phyloP scores from a whole-genome alignment of 164 flowering plant species.

The Sedum album region DNA sequence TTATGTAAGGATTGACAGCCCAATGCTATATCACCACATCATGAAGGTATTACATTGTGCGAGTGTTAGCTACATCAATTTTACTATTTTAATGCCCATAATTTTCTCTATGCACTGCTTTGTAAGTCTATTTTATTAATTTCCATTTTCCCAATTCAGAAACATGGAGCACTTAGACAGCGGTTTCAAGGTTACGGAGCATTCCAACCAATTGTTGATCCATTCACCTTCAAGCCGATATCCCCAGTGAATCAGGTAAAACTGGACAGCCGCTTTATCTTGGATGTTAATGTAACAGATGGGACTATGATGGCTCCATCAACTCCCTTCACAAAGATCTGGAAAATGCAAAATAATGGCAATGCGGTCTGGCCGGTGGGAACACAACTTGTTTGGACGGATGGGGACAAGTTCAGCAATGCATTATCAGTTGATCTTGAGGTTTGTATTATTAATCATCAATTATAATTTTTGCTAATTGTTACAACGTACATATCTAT shows the following conservation, averaged over 20 bases:
- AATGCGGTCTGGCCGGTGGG: conserved; percentile 48
- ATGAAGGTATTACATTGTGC: background rate
- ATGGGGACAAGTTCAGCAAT: conserved; percentile 48
- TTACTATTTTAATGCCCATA: background rate
- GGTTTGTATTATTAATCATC: conserved; percentile 15
- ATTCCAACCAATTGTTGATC: background rate
- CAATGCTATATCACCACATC: conserved; percentile 23
- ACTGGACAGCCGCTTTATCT: conserved; percentile 53
- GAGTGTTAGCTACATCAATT: background rate
- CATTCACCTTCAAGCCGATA: conserved; percentile 12
- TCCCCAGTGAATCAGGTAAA: conserved; percentile 19
- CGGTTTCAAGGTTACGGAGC: background rate
- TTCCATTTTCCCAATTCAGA: background rate
- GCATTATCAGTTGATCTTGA: conserved; percentile 38
- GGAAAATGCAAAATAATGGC: conserved; percentile 87
- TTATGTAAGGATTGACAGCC: conserved; percentile 56
- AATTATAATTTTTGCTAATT: background rate
- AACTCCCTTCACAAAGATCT: conserved; percentile 74
- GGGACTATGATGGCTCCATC: conserved; percentile 61
- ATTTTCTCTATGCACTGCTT: background rate
- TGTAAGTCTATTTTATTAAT: no score
- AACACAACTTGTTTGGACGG: conserved; percentile 64
- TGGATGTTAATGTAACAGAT: conserved; percentile 63
- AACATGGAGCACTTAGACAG: background rate
- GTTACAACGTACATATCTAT: background rate